Base-by-base conservation (phyloP, 2,329 filamentous ascomycete species). In the Calonectria multiphialidica region DNA sequence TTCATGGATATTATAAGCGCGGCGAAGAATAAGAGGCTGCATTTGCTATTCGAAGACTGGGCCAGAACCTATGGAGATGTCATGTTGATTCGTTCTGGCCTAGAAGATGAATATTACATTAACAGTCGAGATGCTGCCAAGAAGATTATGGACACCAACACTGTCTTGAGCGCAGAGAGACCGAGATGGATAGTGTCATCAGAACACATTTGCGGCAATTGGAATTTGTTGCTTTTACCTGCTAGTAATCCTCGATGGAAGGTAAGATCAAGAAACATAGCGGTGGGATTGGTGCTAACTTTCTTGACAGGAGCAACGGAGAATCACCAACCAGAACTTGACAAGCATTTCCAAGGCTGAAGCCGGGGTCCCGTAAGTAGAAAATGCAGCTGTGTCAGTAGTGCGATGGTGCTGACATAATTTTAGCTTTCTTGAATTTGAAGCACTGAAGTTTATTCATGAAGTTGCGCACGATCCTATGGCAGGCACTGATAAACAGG, bases 141-240 rank as follows among this genome's bases (percentile, higher is more conserved):
- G 37, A 33, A 53, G 7, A 64, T 65, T n/a, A 37, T 70, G 47
- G 67, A 70, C 40, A 70, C 45, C 1, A 65, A 57, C 28, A 47
- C 67, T 2, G 40, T 25, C 3, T 12, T 47, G n/a, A 70, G 40
- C 5, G 28, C 67, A 0, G 67, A 70, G 9, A 47, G 67, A 21
- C 67, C 67, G 5, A 49, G 67, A 33, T 70, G 67, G 67, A 70
- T 70, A 13, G 67, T 65, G 10, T 57, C 45, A 21, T 47, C 23
- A 16, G 67, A 70, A 25, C 67, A 65, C 6, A 70, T 70, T 9
- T 65, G 59, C 10, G 59, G 59, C 8, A 44, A 37, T 13, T 65
- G 59, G 67, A 70, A 70, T 12, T 9, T 70, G n/a, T 49, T 70
- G 2, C 55, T 65, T 10, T 40, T 70, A 5, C 47, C 45, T 9